Evolutionary conservation across 2,329 filamentous ascomycete genomes (phyloP).

Genomic region (Pseudomassariella vexata): DNA sequence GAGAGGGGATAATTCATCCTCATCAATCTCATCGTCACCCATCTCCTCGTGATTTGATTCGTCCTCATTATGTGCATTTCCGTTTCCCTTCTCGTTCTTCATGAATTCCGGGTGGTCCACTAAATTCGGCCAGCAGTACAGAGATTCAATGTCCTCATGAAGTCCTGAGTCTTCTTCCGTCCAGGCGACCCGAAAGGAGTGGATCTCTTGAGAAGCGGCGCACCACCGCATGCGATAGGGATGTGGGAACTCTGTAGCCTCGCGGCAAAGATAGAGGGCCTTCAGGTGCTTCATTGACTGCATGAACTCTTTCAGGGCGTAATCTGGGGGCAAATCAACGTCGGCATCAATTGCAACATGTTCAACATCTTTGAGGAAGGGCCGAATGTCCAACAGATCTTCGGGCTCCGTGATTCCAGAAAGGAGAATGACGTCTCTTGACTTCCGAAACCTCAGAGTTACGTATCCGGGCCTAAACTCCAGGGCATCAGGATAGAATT

Average conservation of each 20-base stretch:
- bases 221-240: slow-evolving; percentile 17
- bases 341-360: slow-evolving; percentile 14
- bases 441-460: slow-evolving; percentile 20
- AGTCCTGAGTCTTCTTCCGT: slow-evolving; percentile 13
- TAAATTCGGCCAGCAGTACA: slow-evolving; percentile 25
- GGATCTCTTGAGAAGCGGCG: slow-evolving; percentile 10
- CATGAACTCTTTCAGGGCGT: neutral
- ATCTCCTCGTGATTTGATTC: neutral
- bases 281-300: slow-evolving; percentile 5
- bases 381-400: neutral
- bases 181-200: slow-evolving; percentile 13
- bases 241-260: neutral
- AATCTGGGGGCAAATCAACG: too few species aligned
- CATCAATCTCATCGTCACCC: neutral
- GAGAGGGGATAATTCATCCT: neutral
- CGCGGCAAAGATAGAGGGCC: slow-evolving; percentile 12
- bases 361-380: slow-evolving; percentile 9
- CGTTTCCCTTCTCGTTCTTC: neutral
- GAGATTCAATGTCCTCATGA: slow-evolving; percentile 11
- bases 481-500: slow-evolving; percentile 24
- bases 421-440: slow-evolving; percentile 21
- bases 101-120: slow-evolving; percentile 6
- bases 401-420: neutral
- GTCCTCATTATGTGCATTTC: neutral
- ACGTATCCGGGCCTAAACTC: slow-evolving; percentile 7